Evolutionary conservation across 148 eudicot genomes (phyloP).

Genomic region (Nyssa sinensis): DNA sequence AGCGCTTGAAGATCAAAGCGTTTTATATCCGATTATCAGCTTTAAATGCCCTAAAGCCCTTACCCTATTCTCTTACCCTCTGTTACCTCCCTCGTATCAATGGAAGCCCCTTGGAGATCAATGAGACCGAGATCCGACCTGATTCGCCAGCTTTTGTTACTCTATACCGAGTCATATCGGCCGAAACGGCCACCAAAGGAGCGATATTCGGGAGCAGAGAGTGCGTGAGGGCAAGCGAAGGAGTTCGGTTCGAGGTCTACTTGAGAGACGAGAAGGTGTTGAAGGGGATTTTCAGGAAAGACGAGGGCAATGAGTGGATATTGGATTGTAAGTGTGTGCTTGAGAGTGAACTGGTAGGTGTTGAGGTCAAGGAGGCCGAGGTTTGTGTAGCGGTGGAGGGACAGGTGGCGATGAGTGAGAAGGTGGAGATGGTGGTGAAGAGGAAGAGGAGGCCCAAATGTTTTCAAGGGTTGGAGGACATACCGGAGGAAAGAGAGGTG

Average conservation of each 20-base stretch:
- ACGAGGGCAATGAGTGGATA: constrained; percentile 35
- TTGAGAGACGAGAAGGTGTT: constrained; percentile 42
- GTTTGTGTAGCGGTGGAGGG: constrained; percentile 36
- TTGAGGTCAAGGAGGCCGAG: constrained; percentile 30
- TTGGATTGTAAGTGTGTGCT: constrained; percentile 41
- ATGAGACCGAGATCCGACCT: constrained; percentile 40
- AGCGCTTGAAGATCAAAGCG: constrained; percentile 33
- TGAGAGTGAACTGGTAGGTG: constrained; percentile 23
- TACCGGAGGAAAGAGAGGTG: constrained; percentile 58
- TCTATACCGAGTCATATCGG: constrained; percentile 39
- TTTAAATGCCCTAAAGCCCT: constrained; percentile 4
- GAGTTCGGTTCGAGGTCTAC: constrained; percentile 56
- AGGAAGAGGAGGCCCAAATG: constrained; percentile 29
- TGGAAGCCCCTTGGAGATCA: constrained; percentile 34
- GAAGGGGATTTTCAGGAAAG: constrained; percentile 49
- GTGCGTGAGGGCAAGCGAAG: constrained; percentile 38
- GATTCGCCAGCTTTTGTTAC: constrained; percentile 56
- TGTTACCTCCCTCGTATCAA: constrained; percentile 55
- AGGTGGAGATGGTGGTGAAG: constrained; percentile 32
- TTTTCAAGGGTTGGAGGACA: constrained; percentile 39
- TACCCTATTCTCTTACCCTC: constrained; percentile 46
- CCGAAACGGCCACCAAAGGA: neutral
- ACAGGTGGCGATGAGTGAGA: constrained; percentile 26
- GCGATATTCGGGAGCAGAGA: constrained; percentile 37
- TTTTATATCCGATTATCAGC: constrained; percentile 34